These are phyloP conservation scores for Xylaria sp. DNA, from an alignment of 2,329 filamentous ascomycete genomes.

Conservation along the genomic window DNA sequence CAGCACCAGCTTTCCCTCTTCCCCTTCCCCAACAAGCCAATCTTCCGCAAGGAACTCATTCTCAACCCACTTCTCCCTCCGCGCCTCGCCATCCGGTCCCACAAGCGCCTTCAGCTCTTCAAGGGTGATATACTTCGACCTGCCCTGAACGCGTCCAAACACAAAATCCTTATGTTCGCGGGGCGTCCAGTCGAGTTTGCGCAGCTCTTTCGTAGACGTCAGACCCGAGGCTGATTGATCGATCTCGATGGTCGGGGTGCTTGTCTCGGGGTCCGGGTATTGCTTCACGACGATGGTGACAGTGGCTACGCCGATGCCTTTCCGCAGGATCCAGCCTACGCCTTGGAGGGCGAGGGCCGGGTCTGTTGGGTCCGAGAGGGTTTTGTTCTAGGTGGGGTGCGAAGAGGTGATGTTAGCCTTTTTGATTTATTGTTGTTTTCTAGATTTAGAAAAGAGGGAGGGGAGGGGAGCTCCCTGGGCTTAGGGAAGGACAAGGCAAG, in stretches of 20 bases:
- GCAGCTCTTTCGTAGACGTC: slow-evolving; percentile 64
- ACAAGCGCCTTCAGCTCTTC: slow-evolving; percentile 62
- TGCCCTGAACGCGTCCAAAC: slow-evolving; percentile 74
- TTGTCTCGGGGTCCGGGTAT: slow-evolving; percentile 50
- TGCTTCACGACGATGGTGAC: slow-evolving; percentile 69
- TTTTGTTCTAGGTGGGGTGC: too few relatives aligned
- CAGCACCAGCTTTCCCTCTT: slow-evolving; percentile 62
- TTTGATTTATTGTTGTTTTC: not conserved
- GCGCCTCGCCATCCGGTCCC: slow-evolving; percentile 63
- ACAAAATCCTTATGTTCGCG: slow-evolving; percentile 78
- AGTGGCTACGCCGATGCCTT: slow-evolving; percentile 71
- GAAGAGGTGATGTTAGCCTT: not conserved
- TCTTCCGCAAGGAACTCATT: slow-evolving; percentile 65
- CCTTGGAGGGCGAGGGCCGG: slow-evolving; percentile 74
- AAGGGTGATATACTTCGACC: slow-evolving; percentile 56
- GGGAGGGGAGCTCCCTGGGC: not conserved
- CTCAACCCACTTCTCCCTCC: slow-evolving; percentile 51
- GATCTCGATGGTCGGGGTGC: slow-evolving; percentile 72
- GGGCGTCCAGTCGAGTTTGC: slow-evolving; percentile 55
- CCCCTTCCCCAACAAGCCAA: slow-evolving; percentile 61
- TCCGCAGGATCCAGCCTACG: slow-evolving; percentile 74
- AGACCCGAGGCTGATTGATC: slow-evolving; percentile 76
- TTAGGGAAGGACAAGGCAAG: not conserved
- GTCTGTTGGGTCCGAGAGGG: slow-evolving; percentile 71
- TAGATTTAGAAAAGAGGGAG: too few relatives aligned